Evolutionary conservation across 345 rosid genomes (phyloP), one percentile per base, ranked within the genome.

Genomic region (Noccaea bulbosa): DNA sequence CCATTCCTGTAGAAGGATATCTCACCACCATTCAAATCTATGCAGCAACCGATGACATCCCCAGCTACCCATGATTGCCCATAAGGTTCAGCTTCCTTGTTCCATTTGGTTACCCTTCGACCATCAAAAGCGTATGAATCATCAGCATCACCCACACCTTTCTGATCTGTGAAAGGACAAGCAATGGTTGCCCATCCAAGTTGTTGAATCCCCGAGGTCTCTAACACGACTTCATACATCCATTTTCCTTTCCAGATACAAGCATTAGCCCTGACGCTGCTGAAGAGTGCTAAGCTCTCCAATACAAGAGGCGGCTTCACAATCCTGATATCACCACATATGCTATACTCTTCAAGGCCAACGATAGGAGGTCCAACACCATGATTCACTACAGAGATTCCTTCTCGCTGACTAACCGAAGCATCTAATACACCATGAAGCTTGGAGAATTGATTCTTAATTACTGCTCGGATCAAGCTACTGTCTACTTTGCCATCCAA

Each of bases 91-190:
- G 82, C 81, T 52, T 89, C 81, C 74, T 89, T 89, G 63, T 84
- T 94, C 97, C 99, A 91, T 77, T 94, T 94, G 65, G 83, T 85
- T 38, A 89, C 93, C 73, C 99, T 85, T 77, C 84, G 81, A 57
- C 99, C 99, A 82, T 94, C 99, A 79, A 86, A 94, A 57, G 99
- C 99, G 83, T 91, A 94, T 1, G 99, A 94, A 87, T 94, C 96
- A 70, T 91, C 96, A 33, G 93, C 94, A 84, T 94, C 97, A 35
- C 99, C 99, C 11, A 94, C 99, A 63, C 98, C 98, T 62, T 88
- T 84, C 80, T 81, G 95, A 44, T 94, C 95, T 35, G 93, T 91
- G 72, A 94, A 94, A 27, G 93, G 96, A 67, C 97, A 94, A 44
- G 91, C 79, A 52, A 82, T 80, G 22, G 96, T 91, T 12, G 97